Conservation (phyloP, 306 rosid genomes). For the Acacia melanoxylon region DNA sequence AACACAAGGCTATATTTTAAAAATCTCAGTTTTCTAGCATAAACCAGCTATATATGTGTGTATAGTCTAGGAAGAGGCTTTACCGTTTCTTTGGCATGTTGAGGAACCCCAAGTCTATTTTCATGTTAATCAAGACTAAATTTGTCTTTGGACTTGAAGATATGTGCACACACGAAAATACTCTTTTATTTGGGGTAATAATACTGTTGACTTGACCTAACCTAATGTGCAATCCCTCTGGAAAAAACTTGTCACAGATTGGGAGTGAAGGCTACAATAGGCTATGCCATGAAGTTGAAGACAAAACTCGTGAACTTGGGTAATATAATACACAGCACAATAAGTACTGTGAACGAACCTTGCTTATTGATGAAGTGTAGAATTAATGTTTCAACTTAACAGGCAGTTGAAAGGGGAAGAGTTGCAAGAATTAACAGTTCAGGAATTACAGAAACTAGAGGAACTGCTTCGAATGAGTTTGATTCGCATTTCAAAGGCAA, state of each 20-base stretch:
- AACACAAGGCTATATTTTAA: no score
- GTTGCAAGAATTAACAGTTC: conserved; percentile 7
- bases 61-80: no score
- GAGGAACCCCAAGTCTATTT: background rate
- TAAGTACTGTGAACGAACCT: background rate
- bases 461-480: background rate
- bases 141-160: background rate
- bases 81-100: background rate
- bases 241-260: background rate
- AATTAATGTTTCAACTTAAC: background rate
- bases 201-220: background rate
- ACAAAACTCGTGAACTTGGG: conserved; percentile 30
- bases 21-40: background rate
- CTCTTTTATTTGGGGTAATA: no score
- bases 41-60: background rate
- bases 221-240: background rate
- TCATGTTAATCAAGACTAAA: background rate
- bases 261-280: background rate
- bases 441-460: conserved; percentile 20
- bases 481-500: conserved; percentile 24
- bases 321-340: background rate
- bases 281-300: conserved; percentile 15
- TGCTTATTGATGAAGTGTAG: background rate
- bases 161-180: background rate
- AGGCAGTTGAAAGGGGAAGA: conserved; percentile 33